These are phyloP conservation scores for Oxytropis ochrocephala DNA, from an alignment of 306 rosid species.

Conservation along the genomic window DNA sequence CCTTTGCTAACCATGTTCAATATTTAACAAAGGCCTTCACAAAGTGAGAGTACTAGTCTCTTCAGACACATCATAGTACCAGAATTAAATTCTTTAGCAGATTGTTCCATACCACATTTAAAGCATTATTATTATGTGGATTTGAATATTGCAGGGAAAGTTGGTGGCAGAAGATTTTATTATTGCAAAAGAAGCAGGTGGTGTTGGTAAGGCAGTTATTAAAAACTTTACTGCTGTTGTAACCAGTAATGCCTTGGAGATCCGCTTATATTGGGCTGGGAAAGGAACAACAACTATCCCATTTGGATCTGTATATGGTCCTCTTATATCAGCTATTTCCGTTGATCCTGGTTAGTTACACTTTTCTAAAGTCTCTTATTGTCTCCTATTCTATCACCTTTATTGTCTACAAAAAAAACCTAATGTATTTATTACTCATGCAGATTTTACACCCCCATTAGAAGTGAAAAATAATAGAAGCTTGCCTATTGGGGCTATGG, in stretches of 20 bases:
- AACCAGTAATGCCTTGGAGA: constrained; percentile 14
- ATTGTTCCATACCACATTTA: too few species aligned
- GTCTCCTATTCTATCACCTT: neutral
- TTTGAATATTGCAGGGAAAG: constrained; percentile 10
- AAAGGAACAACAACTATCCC: constrained; percentile 46
- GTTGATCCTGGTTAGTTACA: constrained; percentile 25
- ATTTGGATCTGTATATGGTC: constrained; percentile 32
- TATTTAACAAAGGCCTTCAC: neutral
- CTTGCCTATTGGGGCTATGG: constrained; percentile 22
- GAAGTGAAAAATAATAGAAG: neutral
- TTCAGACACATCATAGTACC: neutral
- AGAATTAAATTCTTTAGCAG: neutral
- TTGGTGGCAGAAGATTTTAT: constrained; percentile 24
- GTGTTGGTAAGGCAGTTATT: constrained; percentile 10
- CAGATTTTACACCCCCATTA: constrained; percentile 31
- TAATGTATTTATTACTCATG: neutral
- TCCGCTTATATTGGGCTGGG: constrained; percentile 24
- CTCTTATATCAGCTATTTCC: constrained; percentile 41
- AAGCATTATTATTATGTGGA: neutral
- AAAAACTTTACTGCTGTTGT: neutral
- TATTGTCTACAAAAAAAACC: neutral
- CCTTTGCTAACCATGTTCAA: neutral
- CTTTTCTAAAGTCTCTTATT: neutral
- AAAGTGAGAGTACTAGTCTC: neutral
- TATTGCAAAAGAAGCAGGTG: constrained; percentile 36